phyloP scores from a whole-genome alignment of 768 basidiomycete species.

The Mycena albidolilacea region DNA sequence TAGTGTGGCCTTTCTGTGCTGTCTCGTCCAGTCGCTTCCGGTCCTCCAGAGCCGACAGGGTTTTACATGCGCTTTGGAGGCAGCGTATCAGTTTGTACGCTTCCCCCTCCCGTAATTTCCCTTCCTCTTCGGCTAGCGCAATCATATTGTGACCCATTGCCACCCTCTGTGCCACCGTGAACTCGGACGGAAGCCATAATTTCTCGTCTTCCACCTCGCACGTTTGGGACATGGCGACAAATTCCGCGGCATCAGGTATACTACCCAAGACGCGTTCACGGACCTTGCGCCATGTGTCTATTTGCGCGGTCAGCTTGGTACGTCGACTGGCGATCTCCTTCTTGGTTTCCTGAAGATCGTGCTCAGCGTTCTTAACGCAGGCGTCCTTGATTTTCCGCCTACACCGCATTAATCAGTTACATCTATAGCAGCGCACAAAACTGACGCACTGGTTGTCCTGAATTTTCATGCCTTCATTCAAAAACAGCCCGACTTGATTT shows the following conservation, averaged over 20 bases:
- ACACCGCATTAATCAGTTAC: background rate
- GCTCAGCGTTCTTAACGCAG: too few relatives aligned
- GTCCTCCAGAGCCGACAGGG: background rate
- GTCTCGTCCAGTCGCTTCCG: too few relatives aligned
- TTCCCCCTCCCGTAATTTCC: background rate
- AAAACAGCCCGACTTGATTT: background rate
- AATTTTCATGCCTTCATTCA: slow-evolving; percentile 2
- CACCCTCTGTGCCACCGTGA: too few relatives aligned
- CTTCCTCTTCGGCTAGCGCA: too few relatives aligned
- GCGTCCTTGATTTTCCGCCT: slow-evolving; percentile 4
- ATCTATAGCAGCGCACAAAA: background rate
- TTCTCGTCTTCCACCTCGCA: slow-evolving; percentile 7
- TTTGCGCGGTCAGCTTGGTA: background rate
- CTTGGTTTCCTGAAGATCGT: too few relatives aligned
- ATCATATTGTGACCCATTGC: too few relatives aligned
- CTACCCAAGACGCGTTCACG: background rate
- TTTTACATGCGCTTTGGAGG: slow-evolving; percentile 5
- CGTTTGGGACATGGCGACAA: background rate
- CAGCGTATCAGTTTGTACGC: slow-evolving; percentile 7
- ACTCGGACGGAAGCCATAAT: background rate
- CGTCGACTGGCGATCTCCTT: too few relatives aligned
- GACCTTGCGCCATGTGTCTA: background rate
- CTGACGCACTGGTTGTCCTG: background rate
- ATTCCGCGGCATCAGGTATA: background rate
- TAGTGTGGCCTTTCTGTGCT: too few relatives aligned